Evolutionary conservation across 2,329 filamentous ascomycete genomes (phyloP), one percentile per base, ranked within the genome.

Genomic region (Berkeleyomyces basicola): DNA sequence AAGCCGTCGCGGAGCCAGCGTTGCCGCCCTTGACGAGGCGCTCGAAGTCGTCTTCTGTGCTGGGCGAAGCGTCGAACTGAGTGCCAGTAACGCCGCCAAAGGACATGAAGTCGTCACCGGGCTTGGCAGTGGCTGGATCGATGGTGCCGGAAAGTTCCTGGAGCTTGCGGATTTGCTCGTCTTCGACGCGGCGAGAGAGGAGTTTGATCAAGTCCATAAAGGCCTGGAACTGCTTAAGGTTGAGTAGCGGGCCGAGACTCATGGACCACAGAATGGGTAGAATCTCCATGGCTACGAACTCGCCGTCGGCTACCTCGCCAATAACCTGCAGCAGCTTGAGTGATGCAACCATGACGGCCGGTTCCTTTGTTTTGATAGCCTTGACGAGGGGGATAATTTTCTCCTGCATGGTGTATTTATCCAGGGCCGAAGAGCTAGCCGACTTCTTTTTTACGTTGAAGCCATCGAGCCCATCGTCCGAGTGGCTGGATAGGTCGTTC

Each of bases 341-440:
- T 0, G 90, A 87, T 4, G 92, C 91, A 78, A 97, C 87, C 88
- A 97, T 97, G 7, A 99, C 93, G 6, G 90, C 91, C 0, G 93
- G 93, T 72, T 99, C 93, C 71, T 96, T 97, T 0, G 93, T 99
- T 74, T 96, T 97, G 75, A 99, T 97, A 1, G 80, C 90, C 70
- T 88, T 90, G 65, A 99, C 79, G 3, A 97, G 76, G 0, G 93
- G 93, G 0, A 97, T 82, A 42, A 99, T 88, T 76, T 96, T 97
- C 71, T 99, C 93, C 72, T 99, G 93, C 75, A 99, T 92, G 0
- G 93, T 97, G 70, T 93, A 97, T 72, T 97, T 97, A 75, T 99
- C 93, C 37, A 99, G 77, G 2, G 92, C 91, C 1, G 84, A 90
- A 0, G 86, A 86, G 1, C 79, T 76, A 70, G 85, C 85, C n/a